Evolutionary conservation across 352 stramenopile species (phyloP).

Genomic region (Lagenidium giganteum): DNA sequence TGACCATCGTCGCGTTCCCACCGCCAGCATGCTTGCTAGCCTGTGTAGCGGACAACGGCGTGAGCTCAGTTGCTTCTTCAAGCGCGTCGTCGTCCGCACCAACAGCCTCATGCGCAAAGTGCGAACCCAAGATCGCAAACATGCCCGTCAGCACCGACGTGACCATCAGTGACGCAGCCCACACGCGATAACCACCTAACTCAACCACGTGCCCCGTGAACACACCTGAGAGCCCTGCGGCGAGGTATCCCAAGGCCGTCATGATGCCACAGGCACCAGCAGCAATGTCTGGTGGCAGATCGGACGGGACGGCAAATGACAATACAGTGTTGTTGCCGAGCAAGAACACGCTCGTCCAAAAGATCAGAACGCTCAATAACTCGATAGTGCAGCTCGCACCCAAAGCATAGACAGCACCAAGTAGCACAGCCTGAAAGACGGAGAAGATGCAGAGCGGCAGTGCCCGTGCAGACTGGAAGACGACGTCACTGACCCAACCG

Average conservation of each 20-base stretch:
- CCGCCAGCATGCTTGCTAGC: no score
- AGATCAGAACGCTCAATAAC: constrained; percentile 48
- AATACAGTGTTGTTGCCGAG: constrained; percentile 73
- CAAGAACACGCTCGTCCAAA: constrained; percentile 63
- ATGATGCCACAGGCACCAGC: constrained; percentile 60
- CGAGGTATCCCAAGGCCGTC: constrained; percentile 62
- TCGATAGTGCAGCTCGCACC: constrained; percentile 42
- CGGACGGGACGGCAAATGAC: constrained; percentile 67
- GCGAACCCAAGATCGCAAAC: constrained; percentile 53
- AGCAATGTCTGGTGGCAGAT: constrained; percentile 66
- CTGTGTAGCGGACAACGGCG: no score
- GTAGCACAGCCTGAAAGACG: constrained; percentile 42
- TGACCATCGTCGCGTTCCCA: no score
- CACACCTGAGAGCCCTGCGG: constrained; percentile 52
- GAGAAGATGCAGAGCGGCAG: constrained; percentile 76
- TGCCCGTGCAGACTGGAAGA: constrained; percentile 63
- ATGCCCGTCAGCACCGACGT: constrained; percentile 50
- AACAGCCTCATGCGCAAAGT: no score
- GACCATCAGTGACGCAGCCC: constrained; percentile 49
- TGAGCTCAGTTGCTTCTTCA: no score
- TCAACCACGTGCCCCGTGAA: constrained; percentile 65
- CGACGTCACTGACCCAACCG: constrained; percentile 61
- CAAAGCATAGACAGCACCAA: constrained; percentile 50
- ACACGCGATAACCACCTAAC: constrained; percentile 45
- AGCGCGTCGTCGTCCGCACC: no score